Base-by-base conservation (phyloP, 805 yeast species). In the Candida incommunis region DNA sequence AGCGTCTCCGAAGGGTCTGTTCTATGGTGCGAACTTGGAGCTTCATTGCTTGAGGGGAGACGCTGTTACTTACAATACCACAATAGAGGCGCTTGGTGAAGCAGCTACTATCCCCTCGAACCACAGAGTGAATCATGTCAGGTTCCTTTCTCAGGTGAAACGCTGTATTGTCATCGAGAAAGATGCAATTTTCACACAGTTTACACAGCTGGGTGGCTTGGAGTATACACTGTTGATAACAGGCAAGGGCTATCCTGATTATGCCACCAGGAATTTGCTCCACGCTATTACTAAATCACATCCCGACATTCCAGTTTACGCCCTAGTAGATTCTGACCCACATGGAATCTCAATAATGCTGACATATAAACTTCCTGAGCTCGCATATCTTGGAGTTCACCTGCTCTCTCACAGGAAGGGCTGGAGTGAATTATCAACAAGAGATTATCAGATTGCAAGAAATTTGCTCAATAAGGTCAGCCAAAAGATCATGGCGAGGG, bases 231-330 rank as follows among this genome's bases (percentile, higher is more conserved):
- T 71, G 9, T 27, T 74, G 0, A 51, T 78, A 3, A 78, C 84
- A 0, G 85, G 82, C 0, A 75, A 74, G 54, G 87, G 87, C 3
- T 78, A 67, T 52, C 85, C 87, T 0, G 87, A 80, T 55, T 53
- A 64, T 11, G 58, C 71, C 3, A 78, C 85, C 0, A 63, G 68
- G 42, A 50, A 54, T 22, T 69, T 78, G 46, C 50, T 76, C 5
- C 41, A 49, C 3, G 49, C 50, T 2, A 43, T 72, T 11, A 45
- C 58, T 11, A 43, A 49, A 2, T 47, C 53, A 18, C 48, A 59
- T n/a, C 64, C 67, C 0, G 42, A 51, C 0, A 54, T 66, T 1
- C 74, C 73, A 0, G 54, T 75, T 0, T 54, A 57, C 20, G 76
- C 72, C 1, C 63, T 74, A 26, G 76, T 78, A 23, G 87, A 80